phyloP scores from a whole-genome alignment of 208 protist genomes.

The Leishmania aethiopica region DNA sequence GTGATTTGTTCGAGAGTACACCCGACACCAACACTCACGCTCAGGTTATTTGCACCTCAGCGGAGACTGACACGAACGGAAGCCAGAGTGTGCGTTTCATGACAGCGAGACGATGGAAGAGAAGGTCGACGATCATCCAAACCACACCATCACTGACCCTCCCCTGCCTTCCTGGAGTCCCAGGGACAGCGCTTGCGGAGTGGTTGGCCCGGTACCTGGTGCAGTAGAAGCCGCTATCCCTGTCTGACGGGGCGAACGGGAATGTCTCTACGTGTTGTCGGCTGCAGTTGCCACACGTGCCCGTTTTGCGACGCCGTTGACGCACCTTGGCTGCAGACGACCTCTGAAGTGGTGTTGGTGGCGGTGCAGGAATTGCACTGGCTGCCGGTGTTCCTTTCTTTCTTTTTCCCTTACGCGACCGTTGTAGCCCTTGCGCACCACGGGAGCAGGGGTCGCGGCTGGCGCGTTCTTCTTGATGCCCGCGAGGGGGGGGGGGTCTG shows the following conservation, averaged over 20 bases:
- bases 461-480: background rate
- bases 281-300: slow-evolving; percentile 6
- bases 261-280: background rate
- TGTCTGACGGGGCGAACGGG: background rate
- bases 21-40: background rate
- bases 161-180: background rate
- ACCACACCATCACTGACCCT: background rate
- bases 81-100: background rate
- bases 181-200: background rate
- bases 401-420: background rate
- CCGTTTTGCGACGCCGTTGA: background rate
- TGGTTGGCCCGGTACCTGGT: slow-evolving; percentile 6
- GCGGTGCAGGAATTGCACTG: background rate
- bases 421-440: background rate
- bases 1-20: background rate
- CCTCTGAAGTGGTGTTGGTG: background rate
- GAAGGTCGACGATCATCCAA: background rate
- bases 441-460: background rate
- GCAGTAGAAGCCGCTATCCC: slow-evolving; percentile 25
- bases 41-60: background rate
- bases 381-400: background rate
- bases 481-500: background rate
- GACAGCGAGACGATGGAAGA: background rate
- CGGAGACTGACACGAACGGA: background rate
- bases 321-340: background rate